These are phyloP conservation scores for Artemisia annua DNA, from an alignment of 129 eudicot species.

Conservation along the genomic window DNA sequence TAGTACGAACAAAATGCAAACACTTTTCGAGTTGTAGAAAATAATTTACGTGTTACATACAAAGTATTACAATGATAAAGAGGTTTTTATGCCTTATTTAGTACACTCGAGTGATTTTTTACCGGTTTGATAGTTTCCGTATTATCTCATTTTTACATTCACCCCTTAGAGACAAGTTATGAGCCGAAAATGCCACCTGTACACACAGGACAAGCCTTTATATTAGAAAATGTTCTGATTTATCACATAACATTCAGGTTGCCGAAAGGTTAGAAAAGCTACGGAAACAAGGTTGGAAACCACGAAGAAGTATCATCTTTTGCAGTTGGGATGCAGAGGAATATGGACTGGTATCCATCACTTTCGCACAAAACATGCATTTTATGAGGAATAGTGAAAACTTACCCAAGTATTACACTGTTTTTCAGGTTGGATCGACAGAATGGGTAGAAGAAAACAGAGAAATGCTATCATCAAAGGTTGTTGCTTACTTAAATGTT, in stretches of 20 bases:
- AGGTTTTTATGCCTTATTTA: too few relatives aligned
- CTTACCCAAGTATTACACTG: not conserved
- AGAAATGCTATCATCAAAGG: conserved; percentile 68
- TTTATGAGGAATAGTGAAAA: not conserved
- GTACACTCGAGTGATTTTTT: too few relatives aligned
- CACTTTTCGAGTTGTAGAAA: not conserved
- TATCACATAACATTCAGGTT: conserved; percentile 37
- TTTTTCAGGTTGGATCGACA: conserved; percentile 75
- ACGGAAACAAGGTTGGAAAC: conserved; percentile 81
- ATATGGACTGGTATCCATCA: conserved; percentile 77
- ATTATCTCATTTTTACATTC: too few relatives aligned
- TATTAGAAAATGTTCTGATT: not conserved
- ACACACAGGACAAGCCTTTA: not conserved
- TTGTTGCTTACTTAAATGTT: conserved; percentile 82
- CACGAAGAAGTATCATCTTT: conserved; percentile 68
- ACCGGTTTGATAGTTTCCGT: too few relatives aligned
- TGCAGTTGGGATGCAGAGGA: conserved; percentile 99
- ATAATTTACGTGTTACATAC: too few relatives aligned
- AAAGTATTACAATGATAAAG: too few relatives aligned
- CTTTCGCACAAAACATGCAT: conserved; percentile 13
- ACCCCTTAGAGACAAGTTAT: too few relatives aligned
- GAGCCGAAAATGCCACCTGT: too few relatives aligned
- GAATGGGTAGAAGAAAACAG: conserved; percentile 98
- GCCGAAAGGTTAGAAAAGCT: conserved; percentile 73
- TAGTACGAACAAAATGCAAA: not conserved